These are phyloP conservation scores for Dothideomycetes sp. DNA, from an alignment of 2,329 filamentous ascomycete genomes.

Conservation along the genomic window DNA sequence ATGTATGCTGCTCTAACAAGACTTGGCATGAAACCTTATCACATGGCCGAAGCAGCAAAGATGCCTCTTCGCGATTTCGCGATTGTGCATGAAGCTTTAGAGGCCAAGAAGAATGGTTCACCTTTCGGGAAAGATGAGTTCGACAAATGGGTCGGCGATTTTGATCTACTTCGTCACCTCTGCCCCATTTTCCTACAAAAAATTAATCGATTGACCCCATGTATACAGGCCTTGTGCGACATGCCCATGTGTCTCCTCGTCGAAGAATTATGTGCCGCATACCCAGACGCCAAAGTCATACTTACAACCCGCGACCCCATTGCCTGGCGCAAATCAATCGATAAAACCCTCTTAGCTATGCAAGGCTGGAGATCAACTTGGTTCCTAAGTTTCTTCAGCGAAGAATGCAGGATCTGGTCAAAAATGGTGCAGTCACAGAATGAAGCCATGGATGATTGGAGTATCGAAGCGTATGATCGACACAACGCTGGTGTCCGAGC, in stretches of 20 bases:
- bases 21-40: conserved; percentile 15
- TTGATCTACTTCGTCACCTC: background rate
- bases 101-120: conserved; percentile 15
- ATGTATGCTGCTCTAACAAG: conserved; percentile 1
- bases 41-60: conserved; percentile 18
- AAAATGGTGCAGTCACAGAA: background rate
- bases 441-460: background rate
- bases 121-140: conserved; percentile 17
- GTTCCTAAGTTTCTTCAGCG: background rate
- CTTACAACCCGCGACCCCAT: conserved; percentile 17
- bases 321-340: conserved; percentile 14
- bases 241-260: conserved; percentile 13
- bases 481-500: conserved; percentile 3
- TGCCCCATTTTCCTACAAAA: no score
- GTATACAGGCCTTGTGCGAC: conserved; percentile 16
- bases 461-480: background rate
- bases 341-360: background rate
- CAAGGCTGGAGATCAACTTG: background rate
- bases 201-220: background rate
- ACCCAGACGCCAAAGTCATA: conserved; percentile 18
- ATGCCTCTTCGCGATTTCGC: conserved; percentile 15
- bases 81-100: conserved; percentile 17
- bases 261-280: conserved; percentile 16
- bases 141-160: conserved; percentile 16
- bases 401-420: background rate